Percentiles rank a stretch among this genome's conserved stretches.
phyloP scores from a whole-genome alignment of 2,329 filamentous ascomycete genomes.

The Tothia fuscella region DNA sequence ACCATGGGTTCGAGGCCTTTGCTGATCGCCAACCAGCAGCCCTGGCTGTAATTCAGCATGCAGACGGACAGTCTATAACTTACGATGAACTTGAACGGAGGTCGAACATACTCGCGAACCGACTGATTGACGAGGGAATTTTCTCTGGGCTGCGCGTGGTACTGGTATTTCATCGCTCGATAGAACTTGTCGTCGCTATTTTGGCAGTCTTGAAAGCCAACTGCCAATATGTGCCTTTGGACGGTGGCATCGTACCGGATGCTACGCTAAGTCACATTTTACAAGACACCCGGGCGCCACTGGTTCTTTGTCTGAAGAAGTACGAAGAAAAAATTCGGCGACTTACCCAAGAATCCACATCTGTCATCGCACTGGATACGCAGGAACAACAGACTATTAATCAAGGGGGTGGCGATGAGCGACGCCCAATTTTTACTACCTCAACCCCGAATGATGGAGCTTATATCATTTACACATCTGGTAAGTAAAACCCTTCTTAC shows the following conservation, averaged over 20 bases:
- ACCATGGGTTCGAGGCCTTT: neutral
- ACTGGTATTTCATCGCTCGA: constrained; percentile 43
- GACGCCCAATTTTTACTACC: constrained; percentile 31
- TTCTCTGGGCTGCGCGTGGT: constrained; percentile 36
- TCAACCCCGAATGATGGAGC: constrained; percentile 16
- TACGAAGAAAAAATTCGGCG: neutral
- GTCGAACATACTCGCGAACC: neutral
- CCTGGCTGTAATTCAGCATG: neutral
- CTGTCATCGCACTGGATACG: neutral
- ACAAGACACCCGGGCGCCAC: constrained; percentile 28
- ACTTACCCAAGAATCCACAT: neutral
- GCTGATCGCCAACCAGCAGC: neutral
- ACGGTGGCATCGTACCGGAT: constrained; percentile 42
- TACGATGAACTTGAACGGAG: neutral
- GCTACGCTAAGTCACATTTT: constrained; percentile 39
- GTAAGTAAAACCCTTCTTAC: constrained; percentile 11
- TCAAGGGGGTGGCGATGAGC: neutral
- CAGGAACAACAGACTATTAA: neutral
- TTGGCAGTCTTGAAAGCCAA: constrained; percentile 44
- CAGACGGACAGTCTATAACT: neutral
- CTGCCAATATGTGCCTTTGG: constrained; percentile 48
- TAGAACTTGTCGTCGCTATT: constrained; percentile 47
- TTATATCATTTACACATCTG: constrained; percentile 41
- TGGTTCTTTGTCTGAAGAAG: neutral
- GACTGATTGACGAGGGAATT: neutral